Evolutionary conservation across 768 basidiomycete species (phyloP).

Genomic region (Mycena latifolia): DNA sequence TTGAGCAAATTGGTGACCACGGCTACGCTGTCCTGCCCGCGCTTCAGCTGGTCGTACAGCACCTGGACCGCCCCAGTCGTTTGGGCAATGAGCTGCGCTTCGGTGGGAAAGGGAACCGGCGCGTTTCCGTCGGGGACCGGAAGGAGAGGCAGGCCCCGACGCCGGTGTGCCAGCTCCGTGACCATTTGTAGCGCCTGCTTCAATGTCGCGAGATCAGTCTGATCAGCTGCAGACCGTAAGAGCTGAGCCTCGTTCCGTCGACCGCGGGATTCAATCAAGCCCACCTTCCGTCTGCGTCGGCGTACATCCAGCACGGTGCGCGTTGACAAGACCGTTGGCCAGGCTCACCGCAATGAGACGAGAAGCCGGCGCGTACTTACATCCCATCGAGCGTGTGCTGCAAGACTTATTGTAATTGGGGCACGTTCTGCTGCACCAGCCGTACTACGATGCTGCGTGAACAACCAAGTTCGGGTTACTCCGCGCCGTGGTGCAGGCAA

Average conservation of each 20-base stretch:
- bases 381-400: slow-evolving; percentile 63
- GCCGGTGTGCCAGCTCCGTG: slow-evolving; percentile 65
- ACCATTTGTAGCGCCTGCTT: slow-evolving; percentile 62
- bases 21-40: slow-evolving; percentile 67
- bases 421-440: slow-evolving; percentile 60
- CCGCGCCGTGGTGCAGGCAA: slow-evolving; percentile 53
- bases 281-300: slow-evolving; percentile 69
- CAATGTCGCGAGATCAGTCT: slow-evolving; percentile 63
- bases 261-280: neutral
- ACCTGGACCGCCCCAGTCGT: slow-evolving; percentile 56
- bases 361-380: slow-evolving; percentile 56
- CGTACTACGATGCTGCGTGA: slow-evolving; percentile 72
- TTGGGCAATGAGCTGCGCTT: slow-evolving; percentile 59
- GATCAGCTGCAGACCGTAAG: slow-evolving; percentile 49
- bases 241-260: too few species aligned
- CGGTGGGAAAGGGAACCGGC: slow-evolving; percentile 49
- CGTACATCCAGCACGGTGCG: slow-evolving; percentile 67
- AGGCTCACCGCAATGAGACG: too few species aligned
- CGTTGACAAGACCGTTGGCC: slow-evolving; percentile 45
- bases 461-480: slow-evolving; percentile 70
- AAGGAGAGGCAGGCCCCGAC: slow-evolving; percentile 72
- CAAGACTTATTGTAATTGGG: slow-evolving; percentile 61
- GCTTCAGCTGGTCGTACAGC: slow-evolving; percentile 63
- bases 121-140: slow-evolving; percentile 37
- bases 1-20: slow-evolving; percentile 52